Evolutionary conservation across 139 green algal genomes (phyloP), one percentile per base, ranked within the genome.

Genomic region (Auxenochlorella protothecoides): DNA sequence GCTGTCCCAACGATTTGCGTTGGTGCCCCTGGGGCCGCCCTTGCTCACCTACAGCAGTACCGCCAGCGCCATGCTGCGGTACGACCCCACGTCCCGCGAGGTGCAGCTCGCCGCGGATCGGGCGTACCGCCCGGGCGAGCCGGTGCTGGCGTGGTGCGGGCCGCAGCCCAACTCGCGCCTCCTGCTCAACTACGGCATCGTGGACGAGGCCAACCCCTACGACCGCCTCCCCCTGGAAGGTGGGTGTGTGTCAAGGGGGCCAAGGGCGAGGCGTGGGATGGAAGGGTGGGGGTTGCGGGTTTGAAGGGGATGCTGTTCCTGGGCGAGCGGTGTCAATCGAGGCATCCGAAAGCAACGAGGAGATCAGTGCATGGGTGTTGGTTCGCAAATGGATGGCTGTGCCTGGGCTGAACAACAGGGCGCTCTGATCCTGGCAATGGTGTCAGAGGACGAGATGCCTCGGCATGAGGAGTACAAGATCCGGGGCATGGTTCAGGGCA

Each of bases 11-110:
- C 83, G 93, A n/a, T 98, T 98, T 88, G 92, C 93, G 5, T 82
- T 98, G 15, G 92, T 98, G 59, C 93, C 93, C 0, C 81, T 98
- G 71, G 93, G 92, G 0, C 92, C 93, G 0, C 93, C 93, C 4
- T 75, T 96, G 56, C 75, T 96, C 11, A 78, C 77, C 5, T 98
- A 97, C 81, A 83, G 72, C 72, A 88, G 79, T 74, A 94, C 84
- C 16, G 80, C 72, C 77, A 92, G 92, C 77, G 87, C 87, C 55
- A 87, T 96, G 82, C 81, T 97, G 51, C 74, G 73, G 54, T 92
- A 86, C 73, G 81, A 88, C 65, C 56, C 74, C 0, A 80, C 83
- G 0, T 68, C 11, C 3, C 69, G 78, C 15, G 68, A 80, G 61
- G 89, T 97, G 52, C 73, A 89, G 75, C 80, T 97, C 57, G 74